Evolutionary conservation across 306 rosid genomes (phyloP), one percentile per base, ranked within the genome.

Genomic region (Medicago lupulina): DNA sequence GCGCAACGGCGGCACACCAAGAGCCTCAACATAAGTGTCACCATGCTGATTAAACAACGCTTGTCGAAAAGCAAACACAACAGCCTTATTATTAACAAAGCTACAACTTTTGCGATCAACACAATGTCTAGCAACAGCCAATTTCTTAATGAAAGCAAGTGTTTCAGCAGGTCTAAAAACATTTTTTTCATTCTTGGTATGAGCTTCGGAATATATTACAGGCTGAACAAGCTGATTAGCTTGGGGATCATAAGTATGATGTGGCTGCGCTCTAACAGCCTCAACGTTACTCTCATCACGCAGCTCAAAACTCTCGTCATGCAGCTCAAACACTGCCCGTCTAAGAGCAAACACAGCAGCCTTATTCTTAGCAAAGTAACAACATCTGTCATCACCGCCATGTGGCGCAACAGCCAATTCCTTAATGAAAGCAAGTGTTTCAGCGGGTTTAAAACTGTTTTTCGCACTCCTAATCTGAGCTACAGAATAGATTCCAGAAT

Each of bases 11-110:
- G 82, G 86, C 71, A 64, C 84, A 11, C 93, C 93, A 75, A 95
- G 90, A 16, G 98, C 98, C 86, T 92, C 89, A 9, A 95, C 97
- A 83, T 95, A 90, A 6, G 98, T 89, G 81, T 87, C 98, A 67
- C 90, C 97, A 69, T 73, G 79, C 79, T 84, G 90, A 71, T 95
- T 96, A 81, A 87, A 95, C 67, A 88, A 87, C 0, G 88, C 85
- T 73, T 70, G 84, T 1, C 98, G 85, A 72, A 82, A 83, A 0
- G 86, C 81, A 14, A 77, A 84, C 13, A 82, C 76, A 0, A 86
- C 81, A 9, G 96, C 93, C 84, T 83, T 95, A 50, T 85, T 80
- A 86, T 87, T 88, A 49, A 34, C 17, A 61, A 90, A 92, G 38
- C 17, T 60, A 18, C 89, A 80, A 81, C 84, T 82, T 65, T 76